Base-by-base conservation (phyloP, 495 filamentous ascomycete genomes). In the Xylaria telfairii region DNA sequence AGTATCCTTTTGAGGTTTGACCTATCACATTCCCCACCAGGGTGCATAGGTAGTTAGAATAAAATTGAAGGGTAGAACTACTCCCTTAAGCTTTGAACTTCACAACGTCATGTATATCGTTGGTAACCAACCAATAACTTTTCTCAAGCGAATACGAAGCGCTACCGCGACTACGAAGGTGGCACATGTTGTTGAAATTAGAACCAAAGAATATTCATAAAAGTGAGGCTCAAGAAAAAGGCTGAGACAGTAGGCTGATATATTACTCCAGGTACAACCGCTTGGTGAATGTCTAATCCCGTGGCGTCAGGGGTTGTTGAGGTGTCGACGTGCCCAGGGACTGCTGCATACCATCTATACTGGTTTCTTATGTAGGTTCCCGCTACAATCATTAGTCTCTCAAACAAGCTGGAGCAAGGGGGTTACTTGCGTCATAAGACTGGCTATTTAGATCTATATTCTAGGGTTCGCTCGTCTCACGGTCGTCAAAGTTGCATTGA, bases 1-100 rank as follows among this genome's bases (percentile, higher is more conserved):
- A 42, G 17, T 65, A 72, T 68, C 28, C n/a, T 69, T 56, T 42
- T 24, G 53, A 39, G 41, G 62, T 62, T 69, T 77, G 76, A 77
- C 70, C 65, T 78, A 65, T 78, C 76, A 78, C 66, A 72, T 78
- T 74, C 72, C 39, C 49, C 60, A 70, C 60, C 26, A 59, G 46
- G 32, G 49, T 47, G 56, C 57, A 59, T 69, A 67, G 61, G 34
- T 39, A 67, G 61, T 42, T 39, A 12, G 44, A 56, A 46, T 54
- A 21, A 47, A 71, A 37, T 61, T 34, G 68, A 57, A 51, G 72
- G 34, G 21, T 44, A 69, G 66, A 28, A 41, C 15, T 60, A 7
- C 42, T n/a, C n/a, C 53, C 26, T 57, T 51, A n/a, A 30, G 26
- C 26, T 9, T 4, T 26, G 32, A 30, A 26, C n/a, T 69, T 19